A percentile compares a stretch with the other conserved stretches of the same genome.
Evolutionary conservation across 2,329 filamentous ascomycete genomes (phyloP).

Genomic region (Chaetomiaceae sp.): DNA sequence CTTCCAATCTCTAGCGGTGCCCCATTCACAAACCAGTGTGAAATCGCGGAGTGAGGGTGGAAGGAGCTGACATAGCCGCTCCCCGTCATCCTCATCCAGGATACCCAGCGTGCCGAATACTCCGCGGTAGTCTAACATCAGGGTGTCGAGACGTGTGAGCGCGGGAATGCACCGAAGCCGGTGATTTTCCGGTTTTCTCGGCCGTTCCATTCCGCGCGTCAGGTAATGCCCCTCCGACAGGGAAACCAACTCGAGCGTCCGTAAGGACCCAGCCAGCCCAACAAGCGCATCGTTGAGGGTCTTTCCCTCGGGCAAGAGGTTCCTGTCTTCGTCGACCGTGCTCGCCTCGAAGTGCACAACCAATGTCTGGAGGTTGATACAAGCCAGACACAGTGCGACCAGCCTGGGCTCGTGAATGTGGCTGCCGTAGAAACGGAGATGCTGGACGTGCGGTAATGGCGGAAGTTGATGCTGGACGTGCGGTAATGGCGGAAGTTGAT

Average conservation of each 20-base stretch:
- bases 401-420: slow-evolving; percentile 27
- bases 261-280: slow-evolving; percentile 20
- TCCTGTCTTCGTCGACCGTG: slow-evolving; percentile 26
- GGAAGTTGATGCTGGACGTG: slow-evolving; percentile 25
- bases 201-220: slow-evolving; percentile 28
- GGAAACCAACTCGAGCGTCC: slow-evolving; percentile 26
- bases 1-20: slow-evolving; percentile 27
- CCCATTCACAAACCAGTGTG: slow-evolving; percentile 29
- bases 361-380: slow-evolving; percentile 25
- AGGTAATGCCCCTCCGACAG: slow-evolving; percentile 28
- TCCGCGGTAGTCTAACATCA: slow-evolving; percentile 29
- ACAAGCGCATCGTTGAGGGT: slow-evolving; percentile 26
- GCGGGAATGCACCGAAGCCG: slow-evolving; percentile 27
- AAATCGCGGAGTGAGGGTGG: slow-evolving; percentile 26
- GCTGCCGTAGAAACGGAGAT: slow-evolving; percentile 29
- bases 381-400: slow-evolving; percentile 25
- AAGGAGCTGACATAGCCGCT: slow-evolving; percentile 26
- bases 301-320: slow-evolving; percentile 25
- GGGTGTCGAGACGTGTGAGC: slow-evolving; percentile 20
- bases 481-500: slow-evolving; percentile 25
- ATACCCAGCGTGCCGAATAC: slow-evolving; percentile 30
- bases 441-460: slow-evolving; percentile 24
- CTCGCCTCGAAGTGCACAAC: slow-evolving; percentile 29
- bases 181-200: slow-evolving; percentile 30
- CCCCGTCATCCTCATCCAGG: slow-evolving; percentile 29